phyloP scores from a whole-genome alignment of 345 rosid genomes.

The Abelmoschus esculentus region DNA sequence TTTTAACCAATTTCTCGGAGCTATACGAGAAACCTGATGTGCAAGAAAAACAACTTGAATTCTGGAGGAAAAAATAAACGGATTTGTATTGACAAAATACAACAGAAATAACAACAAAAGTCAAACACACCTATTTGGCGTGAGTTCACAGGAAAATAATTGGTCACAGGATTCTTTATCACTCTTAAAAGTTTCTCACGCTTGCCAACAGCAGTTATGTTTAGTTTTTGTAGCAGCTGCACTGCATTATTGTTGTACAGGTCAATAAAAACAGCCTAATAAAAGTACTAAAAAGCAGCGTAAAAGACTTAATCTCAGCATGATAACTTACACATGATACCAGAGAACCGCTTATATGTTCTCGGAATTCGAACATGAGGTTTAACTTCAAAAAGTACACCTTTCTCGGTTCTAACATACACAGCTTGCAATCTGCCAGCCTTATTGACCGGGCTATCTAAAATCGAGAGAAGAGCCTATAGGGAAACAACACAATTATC shows the following conservation, averaged over 20 bases:
- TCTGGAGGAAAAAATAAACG: background rate
- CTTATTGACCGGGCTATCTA: conserved; percentile 81
- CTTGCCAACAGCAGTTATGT: conserved; percentile 69
- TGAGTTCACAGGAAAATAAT: conserved; percentile 55
- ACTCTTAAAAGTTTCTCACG: conserved; percentile 76
- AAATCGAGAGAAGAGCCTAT: conserved; percentile 74
- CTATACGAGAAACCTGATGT: conserved; percentile 73
- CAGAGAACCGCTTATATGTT: conserved; percentile 73
- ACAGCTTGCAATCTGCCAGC: conserved; percentile 78
- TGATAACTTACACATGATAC: conserved; percentile 63
- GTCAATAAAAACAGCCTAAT: background rate
- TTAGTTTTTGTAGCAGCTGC: conserved; percentile 79
- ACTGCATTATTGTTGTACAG: conserved; percentile 36
- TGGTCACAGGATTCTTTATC: conserved; percentile 67
- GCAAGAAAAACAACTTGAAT: conserved; percentile 4
- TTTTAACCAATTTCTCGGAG: conserved; percentile 56
- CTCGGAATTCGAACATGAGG: conserved; percentile 87
- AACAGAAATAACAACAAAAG: background rate
- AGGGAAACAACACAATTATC: background rate
- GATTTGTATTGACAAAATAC: background rate
- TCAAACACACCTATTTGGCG: conserved; percentile 54
- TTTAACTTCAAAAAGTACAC: conserved; percentile 79
- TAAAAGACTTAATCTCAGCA: background rate
- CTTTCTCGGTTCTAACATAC: conserved; percentile 74
- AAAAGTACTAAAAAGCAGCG: background rate